Base-by-base conservation (phyloP, 306 rosid species). In the Leucaena leucocephala region DNA sequence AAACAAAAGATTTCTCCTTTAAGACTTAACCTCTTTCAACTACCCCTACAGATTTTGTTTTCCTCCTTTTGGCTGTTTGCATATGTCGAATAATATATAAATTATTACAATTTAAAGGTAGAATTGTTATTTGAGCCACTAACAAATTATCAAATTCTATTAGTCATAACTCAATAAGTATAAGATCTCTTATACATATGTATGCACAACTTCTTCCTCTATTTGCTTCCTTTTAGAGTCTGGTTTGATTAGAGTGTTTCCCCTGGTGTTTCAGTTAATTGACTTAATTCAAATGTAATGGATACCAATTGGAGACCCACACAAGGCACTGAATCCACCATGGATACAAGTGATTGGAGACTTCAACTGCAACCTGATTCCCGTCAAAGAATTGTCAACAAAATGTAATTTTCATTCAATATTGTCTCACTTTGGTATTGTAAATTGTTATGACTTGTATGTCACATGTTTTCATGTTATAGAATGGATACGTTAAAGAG, bases 401-500 rank as follows among this genome's bases (percentile, higher is more conserved):
- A 85, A 78, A 87, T 88, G 92, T 87, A 76, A 80, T 76, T 62
- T 72, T 85, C 74, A 38, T 62, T 72, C 21, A 81, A 68, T 57
- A 42, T 40, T 67, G 33, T 65, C 62, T 61, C 11, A 27, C 38
- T 33, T 62, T 19, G 59, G 22, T 69, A 36, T 59, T 80, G 42
- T 65, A 38, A 7, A 65, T 27, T 62, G 42, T 6, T 9, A 13
- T 62, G 42, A 62, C 68, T 5, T 13, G 42, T 3, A 12, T 62
- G 38, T 35, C 67, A 15, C 15, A 2, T 50, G 21, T 16, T 14
- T 50, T 50, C 57, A 16, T 50, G 8, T 17, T 76, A 36, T 54
- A 94, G 97, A 87, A 88, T 86, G 98, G 90, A 92, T 40, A 86
- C 95, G 0, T 83, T 91, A 84, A 91, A 88, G 91, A 89, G 89